These are phyloP conservation scores for Botrytis sinoallii DNA, from an alignment of 2,329 filamentous ascomycete species.

Conservation along the genomic window DNA sequence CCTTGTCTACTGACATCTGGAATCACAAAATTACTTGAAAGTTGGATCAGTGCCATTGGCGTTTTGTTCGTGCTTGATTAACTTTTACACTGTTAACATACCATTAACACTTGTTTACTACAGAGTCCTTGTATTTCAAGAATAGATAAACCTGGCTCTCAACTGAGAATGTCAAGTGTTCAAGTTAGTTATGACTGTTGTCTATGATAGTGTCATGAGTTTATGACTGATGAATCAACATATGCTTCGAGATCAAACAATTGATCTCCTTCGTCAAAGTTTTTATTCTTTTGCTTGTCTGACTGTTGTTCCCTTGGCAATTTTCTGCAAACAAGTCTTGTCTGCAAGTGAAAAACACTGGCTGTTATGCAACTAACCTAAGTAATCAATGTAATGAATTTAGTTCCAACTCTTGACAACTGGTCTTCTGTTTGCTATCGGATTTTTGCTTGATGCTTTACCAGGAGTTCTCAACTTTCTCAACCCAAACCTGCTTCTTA, in stretches of 20 bases:
- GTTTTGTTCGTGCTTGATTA: too few relatives aligned
- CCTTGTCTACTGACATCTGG: background rate
- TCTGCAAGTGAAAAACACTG: background rate
- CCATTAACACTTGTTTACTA: background rate
- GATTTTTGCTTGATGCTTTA: background rate
- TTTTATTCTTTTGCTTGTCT: background rate
- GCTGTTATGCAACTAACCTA: fast-evolving
- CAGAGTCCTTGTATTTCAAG: background rate
- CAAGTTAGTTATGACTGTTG: too few relatives aligned
- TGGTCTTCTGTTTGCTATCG: background rate
- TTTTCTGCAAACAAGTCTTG: background rate
- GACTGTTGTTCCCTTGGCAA: background rate
- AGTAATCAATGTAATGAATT: background rate
- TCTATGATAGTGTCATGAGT: too few relatives aligned
- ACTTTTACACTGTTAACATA: background rate
- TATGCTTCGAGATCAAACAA: too few relatives aligned
- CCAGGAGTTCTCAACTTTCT: background rate
- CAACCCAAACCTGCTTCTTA: background rate
- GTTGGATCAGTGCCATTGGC: background rate
- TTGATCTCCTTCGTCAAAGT: background rate
- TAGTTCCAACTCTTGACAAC: background rate
- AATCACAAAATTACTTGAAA: background rate
- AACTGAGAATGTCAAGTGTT: too few relatives aligned
- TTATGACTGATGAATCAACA: fast-evolving
- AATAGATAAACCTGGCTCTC: background rate